Base-by-base conservation (phyloP, 2,329 filamentous ascomycete genomes). In the Epichloe sibirici region DNA sequence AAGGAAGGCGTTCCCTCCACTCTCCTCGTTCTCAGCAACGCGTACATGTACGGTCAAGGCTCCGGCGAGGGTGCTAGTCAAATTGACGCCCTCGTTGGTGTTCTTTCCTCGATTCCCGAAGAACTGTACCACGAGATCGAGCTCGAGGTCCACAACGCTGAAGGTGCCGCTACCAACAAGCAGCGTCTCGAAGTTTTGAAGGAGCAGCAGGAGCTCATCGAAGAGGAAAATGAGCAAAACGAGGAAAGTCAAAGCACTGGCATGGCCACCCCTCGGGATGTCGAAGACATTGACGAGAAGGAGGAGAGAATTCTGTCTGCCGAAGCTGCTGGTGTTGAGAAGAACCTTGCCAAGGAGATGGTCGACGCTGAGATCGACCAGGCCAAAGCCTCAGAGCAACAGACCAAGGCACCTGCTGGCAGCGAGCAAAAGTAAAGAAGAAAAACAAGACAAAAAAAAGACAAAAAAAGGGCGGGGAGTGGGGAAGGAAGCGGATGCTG, bases 121-220 rank as follows among this genome's bases (percentile, higher is more conserved):
- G 93, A 98, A 69, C 78, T 98, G 42, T 98, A 94, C 87, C 93
- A 98, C 76, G 93, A 98, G 75, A 96, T 98, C 57, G 93, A 97
- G 71, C 85, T 98, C 35, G 93, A 98, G 73, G 90, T 98, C 9
- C 89, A 96, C 77, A 95, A 85, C 56, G 90, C 91, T 48, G 93
- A 98, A 72, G 93, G 93, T 56, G 91, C 90, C 11, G 93, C 93
- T 25, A 98, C 93, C 59, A 98, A 98, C 81, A 96, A 94, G 79
- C 93, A 97, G 76, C 86, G 93, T 67, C 85, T 98, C 43, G 93
- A 98, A 74, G 93, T 98, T 15, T 79, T 98, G 66, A 94, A 90
- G 79, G 93, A 98, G 74, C 93, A 98, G 74, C 88, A 98, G 69
- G 93, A 96, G 67, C 82, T 98, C 57, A 98, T 98, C 54, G 85